Base-by-base conservation (phyloP, 257 asterid species). In the Ocimum tenuiflorum region DNA sequence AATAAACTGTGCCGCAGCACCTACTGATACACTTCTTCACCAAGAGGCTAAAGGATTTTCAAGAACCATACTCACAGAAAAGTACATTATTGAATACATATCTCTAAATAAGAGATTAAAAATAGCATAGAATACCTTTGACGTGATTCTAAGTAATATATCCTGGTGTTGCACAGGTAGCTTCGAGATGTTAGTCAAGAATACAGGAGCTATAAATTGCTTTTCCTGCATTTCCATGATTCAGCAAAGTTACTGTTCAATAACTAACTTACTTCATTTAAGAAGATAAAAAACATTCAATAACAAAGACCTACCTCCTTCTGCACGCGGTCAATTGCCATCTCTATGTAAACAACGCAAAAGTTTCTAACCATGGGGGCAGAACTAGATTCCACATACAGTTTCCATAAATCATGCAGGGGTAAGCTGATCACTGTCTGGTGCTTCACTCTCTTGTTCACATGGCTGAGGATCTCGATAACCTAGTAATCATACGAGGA, bases 381-480 rank as follows among this genome's bases (percentile, higher is more conserved):
- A 63, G 86, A 77, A 81, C 79, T 72, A 69, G 90, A 82, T 64
- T 89, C 96, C 78, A 69, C 59, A 73, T 89, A 90, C 73, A 89
- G 73, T 43, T 81, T 83, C 99, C 99, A 92, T 55, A 92, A 79
- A 46, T 84, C 95, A 42, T 76, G 53, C 46, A 89, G 67, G 27
- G 99, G 95, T 72, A 92, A 80, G 60, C 88, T 90, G 77, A 89
- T 85, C 17, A 66, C 79, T 35, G 31, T 74, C 80, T 83, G 97
- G 77, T 89, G 86, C 76, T 89, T 92, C 69, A 89, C 92, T 81
- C 99, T 84, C 83, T 87, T 87, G 89, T 92, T 92, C 68, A 89
- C 95, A 38, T 92, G 99, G 76, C 88, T 88, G 76, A 92, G 78
- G 77, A 92, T 82, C 81, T 92, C 99, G 55, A 92, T 75, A 69